Evolutionary conservation across 805 yeast species (phyloP).

Genomic region (Lipomyces chichibuensis): DNA sequence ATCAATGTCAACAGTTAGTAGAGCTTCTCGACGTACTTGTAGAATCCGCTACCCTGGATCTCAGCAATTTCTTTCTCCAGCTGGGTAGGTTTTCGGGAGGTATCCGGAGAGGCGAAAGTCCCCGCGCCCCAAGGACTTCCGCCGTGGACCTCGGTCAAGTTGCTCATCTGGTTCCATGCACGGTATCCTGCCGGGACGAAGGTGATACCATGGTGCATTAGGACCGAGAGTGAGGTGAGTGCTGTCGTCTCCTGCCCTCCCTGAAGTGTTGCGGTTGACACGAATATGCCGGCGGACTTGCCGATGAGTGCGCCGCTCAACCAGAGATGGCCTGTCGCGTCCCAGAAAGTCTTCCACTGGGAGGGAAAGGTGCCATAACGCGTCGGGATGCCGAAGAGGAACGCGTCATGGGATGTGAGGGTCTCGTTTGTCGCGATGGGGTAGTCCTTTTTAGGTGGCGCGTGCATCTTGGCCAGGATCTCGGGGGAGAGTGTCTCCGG

Average conservation of each 20-base stretch:
- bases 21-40: conserved; percentile 45
- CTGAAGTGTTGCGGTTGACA: conserved; percentile 71
- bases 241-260: conserved; percentile 82
- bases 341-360: conserved; percentile 78
- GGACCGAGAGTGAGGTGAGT: conserved; percentile 58
- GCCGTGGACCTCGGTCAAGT: conserved; percentile 72
- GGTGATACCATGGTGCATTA: conserved; percentile 76
- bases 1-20: neutral
- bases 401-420: conserved; percentile 67
- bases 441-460: conserved; percentile 53
- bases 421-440: conserved; percentile 64
- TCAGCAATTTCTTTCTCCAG: conserved; percentile 67
- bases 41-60: conserved; percentile 71
- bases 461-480: conserved; percentile 64
- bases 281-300: conserved; percentile 73
- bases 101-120: conserved; percentile 72
- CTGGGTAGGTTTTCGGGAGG: conserved; percentile 66
- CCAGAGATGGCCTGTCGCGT: conserved; percentile 69
- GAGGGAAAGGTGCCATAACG: conserved; percentile 76
- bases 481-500: conserved; percentile 74
- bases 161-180: conserved; percentile 58
- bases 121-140: conserved; percentile 91
- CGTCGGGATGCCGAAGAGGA: conserved; percentile 78
- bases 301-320: conserved; percentile 57
- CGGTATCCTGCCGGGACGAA: conserved; percentile 78